Base-by-base conservation (phyloP, 352 stramenopile species). In the Thraustochytrium striatum region DNA sequence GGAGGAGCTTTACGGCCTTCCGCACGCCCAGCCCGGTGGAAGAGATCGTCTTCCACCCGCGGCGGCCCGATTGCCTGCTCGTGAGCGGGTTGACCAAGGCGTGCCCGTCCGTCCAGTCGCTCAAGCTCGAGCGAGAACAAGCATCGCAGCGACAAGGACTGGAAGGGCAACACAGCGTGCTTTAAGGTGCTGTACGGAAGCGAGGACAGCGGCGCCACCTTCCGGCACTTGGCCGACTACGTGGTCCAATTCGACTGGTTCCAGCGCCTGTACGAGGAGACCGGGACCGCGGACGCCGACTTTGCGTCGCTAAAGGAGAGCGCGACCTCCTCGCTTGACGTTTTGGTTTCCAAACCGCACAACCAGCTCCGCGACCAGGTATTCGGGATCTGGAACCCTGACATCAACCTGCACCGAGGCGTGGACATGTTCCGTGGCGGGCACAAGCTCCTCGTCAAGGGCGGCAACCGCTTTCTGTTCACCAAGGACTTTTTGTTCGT, bases 401-500 rank as follows among this genome's bases (percentile, higher is more conserved):
- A 82, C 57, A 36, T 83, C 21, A 19, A 81, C 41, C 61, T 83
- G 11, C 1, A 79, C 2, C 9, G 33, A 5, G 80, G 32, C 35
- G 72, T 80, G 36, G 78, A 82, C 44, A n/a, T 59, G 1, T 82
- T 82, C 72, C n/a, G n/a, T n/a, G 61, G 61, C 19, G 41, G 21
- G 11, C 19, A 52, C 28, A 44, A 28, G 0, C 44, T 32, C 5
- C 57, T 83, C 43, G 78, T 83, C 1, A 8, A 30, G 8, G 36
- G 73, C 35, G 78, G 78, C 28, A 83, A 83, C 50, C 36, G 73
- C 1, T 83, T 83, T 30, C 41, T 83, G 25, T 83, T 83, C 33
- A 83, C 78, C 13, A 73, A 83, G 30, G n/a, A 73, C 38, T 83
- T 82, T 57, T 5, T 83, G 32, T 82, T 82, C 33, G 72, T 83